Conservation (phyloP, 805 yeast genomes). For the Clavispora santaluciae region DNA sequence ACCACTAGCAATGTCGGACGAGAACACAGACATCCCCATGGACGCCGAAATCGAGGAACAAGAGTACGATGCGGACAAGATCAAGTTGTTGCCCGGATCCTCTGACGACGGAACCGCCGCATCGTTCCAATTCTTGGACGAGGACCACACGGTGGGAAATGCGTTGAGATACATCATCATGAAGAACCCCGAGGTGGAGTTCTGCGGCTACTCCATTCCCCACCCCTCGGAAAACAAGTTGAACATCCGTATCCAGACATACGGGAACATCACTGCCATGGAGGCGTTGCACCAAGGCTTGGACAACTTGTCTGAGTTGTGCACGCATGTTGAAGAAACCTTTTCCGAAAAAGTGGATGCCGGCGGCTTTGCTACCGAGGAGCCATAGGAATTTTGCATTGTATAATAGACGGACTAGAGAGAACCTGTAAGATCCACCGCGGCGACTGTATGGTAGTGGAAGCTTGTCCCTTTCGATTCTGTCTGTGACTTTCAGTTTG, state of each 20-base stretch:
- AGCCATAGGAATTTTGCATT: constrained; percentile 30
- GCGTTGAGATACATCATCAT: constrained; percentile 89
- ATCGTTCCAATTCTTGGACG: constrained; percentile 86
- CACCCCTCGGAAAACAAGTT: constrained; percentile 93
- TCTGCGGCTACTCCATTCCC: constrained; percentile 97
- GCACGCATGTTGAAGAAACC: constrained; percentile 75
- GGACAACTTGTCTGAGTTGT: constrained; percentile 75
- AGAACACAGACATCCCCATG: constrained; percentile 19
- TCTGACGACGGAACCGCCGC: constrained; percentile 93
- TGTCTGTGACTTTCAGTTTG: too few species aligned
- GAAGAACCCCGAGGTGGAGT: constrained; percentile 97
- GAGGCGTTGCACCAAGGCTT: constrained; percentile 92
- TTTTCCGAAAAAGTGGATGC: constrained; percentile 66
- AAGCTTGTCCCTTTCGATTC: too few species aligned
- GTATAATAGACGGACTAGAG: not conserved
- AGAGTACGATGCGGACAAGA: constrained; percentile 51
- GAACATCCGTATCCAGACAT: constrained; percentile 91
- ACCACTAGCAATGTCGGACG: constrained; percentile 12
- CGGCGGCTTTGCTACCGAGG: constrained; percentile 46
- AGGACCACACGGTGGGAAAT: constrained; percentile 95
- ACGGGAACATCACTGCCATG: constrained; percentile 77
- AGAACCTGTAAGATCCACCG: not conserved
- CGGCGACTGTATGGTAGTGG: too few species aligned
- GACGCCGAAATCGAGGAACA: constrained; percentile 35
- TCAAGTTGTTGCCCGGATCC: constrained; percentile 73